Evolutionary conservation across 2,329 filamentous ascomycete species (phyloP).

Genomic region (Helicocarpus griseus): DNA sequence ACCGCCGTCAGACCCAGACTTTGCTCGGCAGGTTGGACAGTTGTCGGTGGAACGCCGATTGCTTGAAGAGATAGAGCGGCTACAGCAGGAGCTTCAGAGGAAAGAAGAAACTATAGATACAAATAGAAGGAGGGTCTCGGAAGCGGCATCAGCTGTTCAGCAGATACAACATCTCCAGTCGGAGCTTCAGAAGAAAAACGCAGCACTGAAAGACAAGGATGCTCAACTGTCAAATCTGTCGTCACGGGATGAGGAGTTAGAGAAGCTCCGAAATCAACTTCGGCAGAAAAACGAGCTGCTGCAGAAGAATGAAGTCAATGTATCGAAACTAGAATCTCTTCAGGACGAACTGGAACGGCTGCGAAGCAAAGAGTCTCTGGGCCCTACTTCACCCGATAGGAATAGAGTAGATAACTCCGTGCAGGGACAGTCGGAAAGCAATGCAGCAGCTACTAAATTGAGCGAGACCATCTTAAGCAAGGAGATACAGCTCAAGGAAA

Average conservation of each 20-base stretch:
- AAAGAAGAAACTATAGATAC: constrained; percentile 27
- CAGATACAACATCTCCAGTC: constrained; percentile 30
- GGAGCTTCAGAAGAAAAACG: constrained; percentile 26
- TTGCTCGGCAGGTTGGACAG: constrained; percentile 16
- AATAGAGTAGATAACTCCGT: background rate
- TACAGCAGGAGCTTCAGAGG: constrained; percentile 23
- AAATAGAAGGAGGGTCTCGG: constrained; percentile 23
- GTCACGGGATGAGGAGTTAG: constrained; percentile 6
- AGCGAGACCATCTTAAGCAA: constrained; percentile 22
- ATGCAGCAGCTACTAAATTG: background rate
- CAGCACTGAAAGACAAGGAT: constrained; percentile 20
- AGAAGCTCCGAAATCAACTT: constrained; percentile 6
- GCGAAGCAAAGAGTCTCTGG: background rate
- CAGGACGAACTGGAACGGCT: constrained; percentile 10
- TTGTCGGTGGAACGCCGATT: constrained; percentile 16
- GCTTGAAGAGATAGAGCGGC: constrained; percentile 23
- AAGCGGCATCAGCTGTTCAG: constrained; percentile 27
- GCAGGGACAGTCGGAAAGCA: background rate
- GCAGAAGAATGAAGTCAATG: constrained; percentile 10
- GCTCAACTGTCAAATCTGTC: background rate
- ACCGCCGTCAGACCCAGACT: background rate
- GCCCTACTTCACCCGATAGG: background rate
- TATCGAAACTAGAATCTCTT: constrained; percentile 15
- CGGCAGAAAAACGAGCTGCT: constrained; percentile 7
- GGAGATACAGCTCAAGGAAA: constrained; percentile 26